A percentile compares a stretch with the other conserved stretches of the same genome.
Conservation (phyloP, 2,329 filamentous ascomycete genomes). For the Ceratocystis diversiconidia region DNA sequence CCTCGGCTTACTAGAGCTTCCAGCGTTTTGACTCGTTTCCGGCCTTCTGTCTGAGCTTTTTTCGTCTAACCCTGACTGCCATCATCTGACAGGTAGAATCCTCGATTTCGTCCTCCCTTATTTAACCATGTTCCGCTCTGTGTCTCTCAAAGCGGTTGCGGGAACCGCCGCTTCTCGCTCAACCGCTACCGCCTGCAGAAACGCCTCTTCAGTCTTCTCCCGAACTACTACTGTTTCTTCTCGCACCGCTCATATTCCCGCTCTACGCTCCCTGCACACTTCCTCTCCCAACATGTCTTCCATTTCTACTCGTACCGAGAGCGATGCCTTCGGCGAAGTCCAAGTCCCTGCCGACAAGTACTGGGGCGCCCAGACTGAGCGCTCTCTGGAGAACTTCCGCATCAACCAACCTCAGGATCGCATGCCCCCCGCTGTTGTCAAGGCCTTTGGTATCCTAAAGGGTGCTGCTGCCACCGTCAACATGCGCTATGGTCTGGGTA, state of each 20-base stretch:
- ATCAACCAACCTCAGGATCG: conserved; percentile 99
- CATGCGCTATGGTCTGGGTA: conserved; percentile 81
- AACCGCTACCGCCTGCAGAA: background rate
- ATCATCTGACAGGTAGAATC: conserved; percentile 15
- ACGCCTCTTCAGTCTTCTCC: conserved; percentile 8
- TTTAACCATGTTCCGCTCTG: conserved; percentile 18
- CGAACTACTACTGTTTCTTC: background rate
- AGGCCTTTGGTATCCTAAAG: conserved; percentile 94
- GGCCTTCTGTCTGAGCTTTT: conserved; percentile 12
- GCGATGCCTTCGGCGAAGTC: conserved; percentile 94
- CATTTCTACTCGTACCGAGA: conserved; percentile 59
- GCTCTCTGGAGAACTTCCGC: conserved; percentile 92
- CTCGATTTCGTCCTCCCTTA: conserved; percentile 6
- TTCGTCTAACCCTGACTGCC: background rate
- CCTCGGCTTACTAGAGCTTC: conserved; percentile 7
- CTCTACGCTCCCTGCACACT: conserved; percentile 27
- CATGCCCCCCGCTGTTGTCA: conserved; percentile 86
- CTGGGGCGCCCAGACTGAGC: conserved; percentile 96
- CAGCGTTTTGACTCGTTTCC: conserved; percentile 11
- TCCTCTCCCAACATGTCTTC: conserved; percentile 33
- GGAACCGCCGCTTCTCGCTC: conserved; percentile 10
- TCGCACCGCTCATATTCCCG: conserved; percentile 10
- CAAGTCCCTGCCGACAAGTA: conserved; percentile 87
- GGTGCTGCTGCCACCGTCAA: conserved; percentile 92
- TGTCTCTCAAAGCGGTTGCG: conserved; percentile 14